Base-by-base conservation (phyloP, 257 asterid species). In the Rehmannia glutinosa region DNA sequence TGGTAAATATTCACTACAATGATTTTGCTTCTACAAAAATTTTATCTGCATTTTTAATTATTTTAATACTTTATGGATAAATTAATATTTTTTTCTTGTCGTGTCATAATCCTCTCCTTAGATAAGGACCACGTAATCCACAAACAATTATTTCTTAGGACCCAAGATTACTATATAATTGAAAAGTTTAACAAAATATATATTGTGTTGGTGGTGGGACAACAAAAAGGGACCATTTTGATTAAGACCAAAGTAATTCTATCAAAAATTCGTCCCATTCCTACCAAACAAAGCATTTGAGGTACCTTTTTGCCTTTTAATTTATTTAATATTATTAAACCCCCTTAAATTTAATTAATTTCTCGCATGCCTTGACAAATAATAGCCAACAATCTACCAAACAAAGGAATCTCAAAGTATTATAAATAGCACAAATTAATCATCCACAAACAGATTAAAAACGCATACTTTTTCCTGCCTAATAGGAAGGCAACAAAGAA, bases 221-320 rank as follows among this genome's bases (percentile, higher is more conserved):
- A 59, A 66, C 20, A 25, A 69, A 64, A 42, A 41, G 39, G 56
- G 13, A 59, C 28, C 54, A 64, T 64, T 30, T 75, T 70, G 71
- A 71, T 66, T 76, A 59, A 71, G 70, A 35, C 57, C 74, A 71
- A 76, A 76, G 74, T 66, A 76, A 71, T 71, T 51, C 38, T 57
- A 20, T 47, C 13, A 68, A 68, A 69, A 68, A 62, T 50, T 56
- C 36, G 7, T 21, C 60, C 57, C 17, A 64, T 59, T 60, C 77
- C 77, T 65, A 71, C 74, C 74, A 60, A 53, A 71, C 74, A 71
- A 75, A 69, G 69, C 64, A 70, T 55, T 63, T 63, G 45, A n/a
- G 46, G 38, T 36, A n/a, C 35, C 70, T 20, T 55, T 39, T 33
- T 49, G 27, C 17, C 50, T 53, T 28, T 24, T n/a, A n/a, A 20